Evolutionary conservation across 805 yeast genomes (phyloP).

Genomic region (Pichia manshurica): DNA sequence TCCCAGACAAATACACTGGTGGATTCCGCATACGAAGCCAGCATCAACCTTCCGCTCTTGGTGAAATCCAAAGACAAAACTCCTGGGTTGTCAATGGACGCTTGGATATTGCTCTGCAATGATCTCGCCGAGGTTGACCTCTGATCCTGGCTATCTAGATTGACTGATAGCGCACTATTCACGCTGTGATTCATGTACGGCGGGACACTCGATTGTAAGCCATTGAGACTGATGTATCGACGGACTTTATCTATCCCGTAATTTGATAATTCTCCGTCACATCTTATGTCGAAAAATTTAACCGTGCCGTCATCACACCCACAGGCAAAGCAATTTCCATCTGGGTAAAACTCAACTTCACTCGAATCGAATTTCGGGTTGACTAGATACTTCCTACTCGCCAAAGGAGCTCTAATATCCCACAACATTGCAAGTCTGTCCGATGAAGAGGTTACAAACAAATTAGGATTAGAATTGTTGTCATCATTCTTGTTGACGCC

Average conservation of each 20-base stretch:
- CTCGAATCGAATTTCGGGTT: conserved; percentile 58
- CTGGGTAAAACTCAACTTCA: conserved; percentile 56
- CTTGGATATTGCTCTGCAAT: conserved; percentile 25
- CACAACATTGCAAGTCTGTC: conserved; percentile 64
- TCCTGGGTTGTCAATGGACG: conserved; percentile 54
- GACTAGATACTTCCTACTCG: conserved; percentile 39
- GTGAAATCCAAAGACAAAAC: conserved; percentile 70
- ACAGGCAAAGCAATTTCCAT: conserved; percentile 60
- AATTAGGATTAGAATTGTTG: conserved; percentile 16
- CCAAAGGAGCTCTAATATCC: conserved; percentile 49
- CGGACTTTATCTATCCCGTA: conserved; percentile 33
- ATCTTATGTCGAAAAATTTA: conserved; percentile 66
- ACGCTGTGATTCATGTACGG: neutral
- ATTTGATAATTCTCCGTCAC: conserved; percentile 60
- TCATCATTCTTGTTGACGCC: conserved; percentile 23
- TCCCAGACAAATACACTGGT: conserved; percentile 74
- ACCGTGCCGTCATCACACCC: conserved; percentile 78
- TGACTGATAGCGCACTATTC: neutral
- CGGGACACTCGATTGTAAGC: conserved; percentile 4
- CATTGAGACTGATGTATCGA: conserved; percentile 10
- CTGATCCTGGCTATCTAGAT: conserved; percentile 9
- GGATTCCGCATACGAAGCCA: conserved; percentile 68
- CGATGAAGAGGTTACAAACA: conserved; percentile 59
- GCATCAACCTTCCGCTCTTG: conserved; percentile 65
- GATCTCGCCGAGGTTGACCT: conserved; percentile 20